phyloP scores from a whole-genome alignment of 2,329 filamentous ascomycete species.

The Aspergillus caelatus region DNA sequence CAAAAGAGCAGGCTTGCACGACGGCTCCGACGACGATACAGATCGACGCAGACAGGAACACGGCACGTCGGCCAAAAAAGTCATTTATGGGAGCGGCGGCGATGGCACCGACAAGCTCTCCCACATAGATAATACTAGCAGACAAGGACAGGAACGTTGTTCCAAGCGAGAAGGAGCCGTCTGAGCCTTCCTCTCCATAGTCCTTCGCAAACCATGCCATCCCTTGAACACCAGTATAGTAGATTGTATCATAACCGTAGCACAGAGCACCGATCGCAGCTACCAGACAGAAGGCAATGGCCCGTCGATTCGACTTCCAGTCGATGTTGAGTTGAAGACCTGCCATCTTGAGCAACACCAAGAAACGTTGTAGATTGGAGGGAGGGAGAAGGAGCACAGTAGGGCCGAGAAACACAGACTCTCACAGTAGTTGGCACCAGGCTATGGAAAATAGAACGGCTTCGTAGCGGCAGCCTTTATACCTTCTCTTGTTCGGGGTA shows the following conservation, averaged over 20 bases:
- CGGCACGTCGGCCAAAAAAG: no score
- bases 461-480: no score
- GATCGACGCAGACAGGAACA: no score
- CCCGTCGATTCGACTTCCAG: conserved; percentile 18
- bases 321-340: conserved; percentile 4
- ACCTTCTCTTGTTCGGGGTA: no score
- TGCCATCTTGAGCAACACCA: not conserved
- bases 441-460: no score
- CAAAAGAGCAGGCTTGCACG: no score
- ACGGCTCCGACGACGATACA: no score
- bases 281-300: conserved; percentile 29
- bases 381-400: no score
- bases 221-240: conserved; percentile 33
- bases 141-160: conserved; percentile 36
- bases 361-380: no score
- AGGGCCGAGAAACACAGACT: no score
- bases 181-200: conserved; percentile 25
- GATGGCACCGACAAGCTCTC: conserved; percentile 25
- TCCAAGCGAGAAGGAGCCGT: conserved; percentile 24
- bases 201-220: conserved; percentile 29
- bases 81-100: no score
- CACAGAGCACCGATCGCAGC: conserved; percentile 31
- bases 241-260: conserved; percentile 34
- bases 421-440: no score
- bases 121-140: conserved; percentile 44